Evolutionary conservation across 2,329 filamentous ascomycete species (phyloP).

Genomic region (Aureobasidium zeae): DNA sequence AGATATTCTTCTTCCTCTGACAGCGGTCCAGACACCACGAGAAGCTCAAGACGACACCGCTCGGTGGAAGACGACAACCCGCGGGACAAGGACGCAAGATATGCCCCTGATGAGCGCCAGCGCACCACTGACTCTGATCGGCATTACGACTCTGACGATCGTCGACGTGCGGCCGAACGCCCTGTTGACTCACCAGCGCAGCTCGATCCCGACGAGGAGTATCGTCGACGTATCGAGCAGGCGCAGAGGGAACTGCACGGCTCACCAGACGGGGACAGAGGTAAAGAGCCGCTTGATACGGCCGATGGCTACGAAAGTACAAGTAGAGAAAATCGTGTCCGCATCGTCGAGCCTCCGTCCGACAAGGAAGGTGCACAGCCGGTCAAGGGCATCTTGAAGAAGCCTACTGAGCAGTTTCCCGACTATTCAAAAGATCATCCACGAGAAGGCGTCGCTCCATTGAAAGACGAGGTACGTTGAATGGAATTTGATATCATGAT

Average conservation of each 20-base stretch:
- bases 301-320: constrained; percentile 19
- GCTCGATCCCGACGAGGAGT: constrained; percentile 43
- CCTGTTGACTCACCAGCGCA: constrained; percentile 22
- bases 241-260: constrained; percentile 17
- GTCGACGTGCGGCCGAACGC: constrained; percentile 16
- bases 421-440: constrained; percentile 76
- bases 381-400: constrained; percentile 77
- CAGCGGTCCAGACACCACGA: constrained; percentile 7
- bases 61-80: neutral
- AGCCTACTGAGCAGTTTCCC: constrained; percentile 72
- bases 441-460: constrained; percentile 83
- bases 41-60: constrained; percentile 17
- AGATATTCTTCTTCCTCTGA: constrained; percentile 17
- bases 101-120: constrained; percentile 13
- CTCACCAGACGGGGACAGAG: constrained; percentile 8
- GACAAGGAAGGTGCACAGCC: constrained; percentile 56
- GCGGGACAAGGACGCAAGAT: constrained; percentile 12
- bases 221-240: constrained; percentile 40
- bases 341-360: constrained; percentile 61
- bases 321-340: constrained; percentile 31
- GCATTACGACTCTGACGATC: constrained; percentile 5
- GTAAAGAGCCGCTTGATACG: neutral
- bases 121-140: constrained; percentile 16
- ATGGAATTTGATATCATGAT: neutral
- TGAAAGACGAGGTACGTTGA: constrained; percentile 59